A percentile compares a stretch with the other conserved stretches of the same genome.
Conservation (phyloP, 225 moss, liverwort and hornwort species). For the Physcomitrellopsis africana region DNA sequence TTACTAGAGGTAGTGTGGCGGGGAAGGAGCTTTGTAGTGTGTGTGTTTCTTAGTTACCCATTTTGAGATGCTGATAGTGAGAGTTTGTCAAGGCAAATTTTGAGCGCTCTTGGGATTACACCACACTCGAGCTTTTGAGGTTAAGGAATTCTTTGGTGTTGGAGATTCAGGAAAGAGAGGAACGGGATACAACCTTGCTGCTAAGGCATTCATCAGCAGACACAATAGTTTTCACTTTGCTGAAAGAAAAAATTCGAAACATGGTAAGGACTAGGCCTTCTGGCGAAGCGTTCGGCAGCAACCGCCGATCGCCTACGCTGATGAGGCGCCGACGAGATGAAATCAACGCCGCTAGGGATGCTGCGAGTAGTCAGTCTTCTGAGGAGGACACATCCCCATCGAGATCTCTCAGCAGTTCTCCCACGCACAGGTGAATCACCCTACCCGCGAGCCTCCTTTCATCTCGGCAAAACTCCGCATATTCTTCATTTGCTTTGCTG, state of each 20-base stretch:
- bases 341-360: neutral
- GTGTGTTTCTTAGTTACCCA: neutral
- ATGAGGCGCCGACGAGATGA: conserved; percentile 43
- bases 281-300: conserved; percentile 53
- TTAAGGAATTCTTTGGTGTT: neutral
- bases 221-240: neutral
- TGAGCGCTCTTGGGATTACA: neutral
- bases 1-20: too few relatives aligned
- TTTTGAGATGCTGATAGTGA: neutral
- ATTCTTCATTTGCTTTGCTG: too few relatives aligned
- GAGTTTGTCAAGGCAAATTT: too few relatives aligned
- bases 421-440: conserved; percentile 29
- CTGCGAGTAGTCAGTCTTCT: neutral
- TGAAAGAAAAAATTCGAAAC: neutral
- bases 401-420: conserved; percentile 33
- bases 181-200: neutral
- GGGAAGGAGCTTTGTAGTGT: too few relatives aligned
- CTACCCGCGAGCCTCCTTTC: neutral
- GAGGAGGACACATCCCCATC: conserved; percentile 10
- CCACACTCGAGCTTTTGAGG: neutral
- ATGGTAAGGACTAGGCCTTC: conserved; percentile 61
- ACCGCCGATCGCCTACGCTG: conserved; percentile 55
- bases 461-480: too few relatives aligned
- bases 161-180: neutral
- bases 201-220: too few relatives aligned